These are phyloP conservation scores for Lactarius quietus DNA, from an alignment of 768 basidiomycete genomes.

Conservation along the genomic window DNA sequence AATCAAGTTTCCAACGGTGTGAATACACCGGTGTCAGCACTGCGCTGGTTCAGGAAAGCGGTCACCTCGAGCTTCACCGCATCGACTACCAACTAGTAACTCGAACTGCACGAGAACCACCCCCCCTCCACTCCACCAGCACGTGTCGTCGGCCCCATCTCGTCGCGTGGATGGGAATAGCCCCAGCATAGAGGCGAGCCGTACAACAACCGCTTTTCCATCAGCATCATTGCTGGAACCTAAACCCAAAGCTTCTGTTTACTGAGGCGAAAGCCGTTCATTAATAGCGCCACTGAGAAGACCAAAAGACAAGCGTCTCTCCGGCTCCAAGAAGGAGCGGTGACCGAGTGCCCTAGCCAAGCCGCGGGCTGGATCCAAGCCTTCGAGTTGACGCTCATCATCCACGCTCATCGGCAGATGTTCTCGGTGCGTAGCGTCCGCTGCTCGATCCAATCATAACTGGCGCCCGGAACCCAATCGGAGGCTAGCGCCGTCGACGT, in stretches of 20 bases:
- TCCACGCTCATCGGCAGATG: constrained; percentile 11
- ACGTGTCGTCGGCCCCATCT: background rate
- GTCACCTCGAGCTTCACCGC: background rate
- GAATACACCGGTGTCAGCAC: constrained; percentile 13
- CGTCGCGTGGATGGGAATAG: constrained; percentile 1
- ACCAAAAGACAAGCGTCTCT: background rate
- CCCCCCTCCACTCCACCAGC: background rate
- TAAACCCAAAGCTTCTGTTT: background rate
- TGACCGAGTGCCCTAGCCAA: background rate
- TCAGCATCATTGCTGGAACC: background rate
- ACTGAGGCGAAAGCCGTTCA: background rate
- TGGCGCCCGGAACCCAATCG: constrained; percentile 17
- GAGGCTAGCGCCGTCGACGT: constrained; percentile 14
- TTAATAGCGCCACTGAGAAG: constrained; percentile 5
- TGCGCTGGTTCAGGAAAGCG: constrained; percentile 5
- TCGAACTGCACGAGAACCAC: background rate
- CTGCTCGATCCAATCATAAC: constrained; percentile 14
- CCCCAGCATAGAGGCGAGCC: background rate
- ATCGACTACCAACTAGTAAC: background rate
- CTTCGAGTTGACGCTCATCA: constrained; percentile 18
- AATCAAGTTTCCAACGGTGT: background rate
- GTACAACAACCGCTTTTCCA: background rate
- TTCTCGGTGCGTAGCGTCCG: constrained; percentile 17
- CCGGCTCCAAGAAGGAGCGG: background rate
- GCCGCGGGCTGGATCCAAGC: background rate